Conservation (phyloP, 2,329 filamentous ascomycete species). For the Cryoendolithus antarcticus region DNA sequence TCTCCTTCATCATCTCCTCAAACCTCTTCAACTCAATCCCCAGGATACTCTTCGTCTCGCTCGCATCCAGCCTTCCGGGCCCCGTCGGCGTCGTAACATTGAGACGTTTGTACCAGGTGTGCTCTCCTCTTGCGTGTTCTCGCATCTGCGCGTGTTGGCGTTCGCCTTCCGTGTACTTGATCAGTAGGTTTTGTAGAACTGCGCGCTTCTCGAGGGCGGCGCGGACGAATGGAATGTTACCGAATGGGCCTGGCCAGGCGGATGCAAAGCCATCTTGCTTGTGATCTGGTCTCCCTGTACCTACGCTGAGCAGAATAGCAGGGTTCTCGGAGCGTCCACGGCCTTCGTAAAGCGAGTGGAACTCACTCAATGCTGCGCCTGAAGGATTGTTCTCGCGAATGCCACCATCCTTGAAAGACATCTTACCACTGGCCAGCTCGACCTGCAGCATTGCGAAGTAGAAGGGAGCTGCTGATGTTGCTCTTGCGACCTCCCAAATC, state of each 20-base stretch:
- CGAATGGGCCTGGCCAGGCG: constrained; percentile 34
- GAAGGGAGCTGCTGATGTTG: constrained; percentile 41
- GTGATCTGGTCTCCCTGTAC: constrained; percentile 34
- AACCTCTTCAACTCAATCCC: constrained; percentile 3
- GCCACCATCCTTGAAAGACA: constrained; percentile 38
- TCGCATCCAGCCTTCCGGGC: constrained; percentile 1
- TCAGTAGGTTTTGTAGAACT: constrained; percentile 37
- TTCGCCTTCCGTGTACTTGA: constrained; percentile 41
- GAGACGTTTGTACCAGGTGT: constrained; percentile 39
- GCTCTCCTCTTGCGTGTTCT: constrained; percentile 33
- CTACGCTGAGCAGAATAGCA: constrained; percentile 33
- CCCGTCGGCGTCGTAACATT: constrained; percentile 25
- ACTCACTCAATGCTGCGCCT: constrained; percentile 36
- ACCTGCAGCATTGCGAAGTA: constrained; percentile 39
- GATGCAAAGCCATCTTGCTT: constrained; percentile 34
- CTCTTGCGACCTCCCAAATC: constrained; percentile 41
- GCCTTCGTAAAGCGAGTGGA: constrained; percentile 33
- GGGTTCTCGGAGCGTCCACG: constrained; percentile 23
- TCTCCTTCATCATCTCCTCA: constrained; percentile 3
- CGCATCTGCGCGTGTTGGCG: constrained; percentile 36
- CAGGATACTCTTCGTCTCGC: constrained; percentile 1
- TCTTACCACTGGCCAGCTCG: constrained; percentile 25
- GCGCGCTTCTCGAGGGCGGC: constrained; percentile 37
- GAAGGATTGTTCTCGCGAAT: constrained; percentile 40
- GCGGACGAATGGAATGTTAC: constrained; percentile 27